phyloP scores from a whole-genome alignment of 2,329 filamentous ascomycete genomes.

The Aspergillus pseudonomiae region DNA sequence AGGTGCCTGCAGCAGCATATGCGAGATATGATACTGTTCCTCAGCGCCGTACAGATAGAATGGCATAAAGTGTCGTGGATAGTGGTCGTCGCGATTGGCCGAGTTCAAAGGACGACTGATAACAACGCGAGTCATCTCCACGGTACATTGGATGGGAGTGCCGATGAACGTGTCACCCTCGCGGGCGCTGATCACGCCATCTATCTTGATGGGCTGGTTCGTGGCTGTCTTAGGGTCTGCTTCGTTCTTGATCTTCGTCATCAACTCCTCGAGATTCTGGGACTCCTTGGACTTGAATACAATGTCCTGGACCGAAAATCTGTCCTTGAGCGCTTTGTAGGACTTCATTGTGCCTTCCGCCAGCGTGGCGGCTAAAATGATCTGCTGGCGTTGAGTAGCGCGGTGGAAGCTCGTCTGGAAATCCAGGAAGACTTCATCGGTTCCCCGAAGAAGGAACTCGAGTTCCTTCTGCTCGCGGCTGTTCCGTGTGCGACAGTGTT shows the following conservation, averaged over 20 bases:
- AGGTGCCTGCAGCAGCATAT: slow-evolving; percentile 48
- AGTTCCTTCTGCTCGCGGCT: neutral
- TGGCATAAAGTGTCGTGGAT: slow-evolving; percentile 44
- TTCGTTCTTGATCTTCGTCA: neutral
- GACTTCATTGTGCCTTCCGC: neutral
- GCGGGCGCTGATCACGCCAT: no score
- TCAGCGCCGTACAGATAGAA: slow-evolving; percentile 50
- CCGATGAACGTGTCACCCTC: neutral
- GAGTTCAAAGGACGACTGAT: slow-evolving; percentile 42
- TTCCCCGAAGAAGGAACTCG: slow-evolving; percentile 30
- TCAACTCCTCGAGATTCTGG: neutral
- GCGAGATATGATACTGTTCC: slow-evolving; percentile 45
- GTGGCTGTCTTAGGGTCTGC: no score
- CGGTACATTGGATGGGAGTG: neutral
- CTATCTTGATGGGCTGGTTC: no score
- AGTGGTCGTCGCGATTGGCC: slow-evolving; percentile 35
- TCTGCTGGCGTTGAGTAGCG: slow-evolving; percentile 46
- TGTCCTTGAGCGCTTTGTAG: neutral
- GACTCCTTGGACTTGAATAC: neutral
- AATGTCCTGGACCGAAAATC: rapidly evolving
- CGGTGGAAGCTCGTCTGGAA: slow-evolving; percentile 46
- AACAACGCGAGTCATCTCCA: slow-evolving; percentile 26
- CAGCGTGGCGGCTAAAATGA: slow-evolving; percentile 27
- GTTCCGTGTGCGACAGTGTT: slow-evolving; percentile 6
- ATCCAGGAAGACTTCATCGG: slow-evolving; percentile 35